A percentile compares a stretch with the other conserved stretches of the same genome.
Evolutionary conservation across 768 basidiomycete genomes (phyloP).

Genomic region (Solioccasus polychromus): DNA sequence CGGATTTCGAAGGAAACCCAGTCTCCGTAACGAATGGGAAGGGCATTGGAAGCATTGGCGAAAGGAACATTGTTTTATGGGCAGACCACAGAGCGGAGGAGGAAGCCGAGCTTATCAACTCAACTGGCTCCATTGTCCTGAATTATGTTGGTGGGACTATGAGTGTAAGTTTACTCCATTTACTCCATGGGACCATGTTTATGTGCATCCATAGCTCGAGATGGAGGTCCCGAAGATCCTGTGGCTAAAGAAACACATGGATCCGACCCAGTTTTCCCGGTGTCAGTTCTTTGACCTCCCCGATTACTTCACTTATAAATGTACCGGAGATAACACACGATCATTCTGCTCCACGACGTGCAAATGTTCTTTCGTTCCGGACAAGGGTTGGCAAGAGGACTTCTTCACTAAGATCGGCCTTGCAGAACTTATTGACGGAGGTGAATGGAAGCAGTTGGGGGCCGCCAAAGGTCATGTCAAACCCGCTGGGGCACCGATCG

Average conservation of each 20-base stretch:
- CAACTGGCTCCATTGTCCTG: slow-evolving; percentile 77
- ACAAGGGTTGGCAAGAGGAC: slow-evolving; percentile 82
- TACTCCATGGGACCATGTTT: slow-evolving; percentile 1
- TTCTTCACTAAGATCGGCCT: slow-evolving; percentile 89
- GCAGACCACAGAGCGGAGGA: slow-evolving; percentile 93
- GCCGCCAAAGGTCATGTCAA: slow-evolving; percentile 60
- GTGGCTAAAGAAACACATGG: slow-evolving; percentile 93
- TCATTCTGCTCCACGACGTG: slow-evolving; percentile 94
- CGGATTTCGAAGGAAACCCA: slow-evolving; percentile 69
- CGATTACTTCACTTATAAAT: slow-evolving; percentile 94
- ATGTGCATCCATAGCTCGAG: slow-evolving; percentile 60
- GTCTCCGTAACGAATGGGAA: slow-evolving; percentile 71
- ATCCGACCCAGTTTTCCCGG: slow-evolving; percentile 58
- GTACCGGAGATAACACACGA: slow-evolving; percentile 67
- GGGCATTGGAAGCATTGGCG: slow-evolving; percentile 50
- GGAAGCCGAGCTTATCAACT: slow-evolving; percentile 89
- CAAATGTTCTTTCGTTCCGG: slow-evolving; percentile 92
- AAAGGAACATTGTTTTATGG: slow-evolving; percentile 91
- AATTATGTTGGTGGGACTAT: slow-evolving; percentile 96
- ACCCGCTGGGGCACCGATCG: slow-evolving; percentile 83
- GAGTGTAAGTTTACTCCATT: slow-evolving; percentile 56
- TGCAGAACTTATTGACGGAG: slow-evolving; percentile 59
- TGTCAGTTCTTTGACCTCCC: slow-evolving; percentile 91
- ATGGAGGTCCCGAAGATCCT: slow-evolving; percentile 99
- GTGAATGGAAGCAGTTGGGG: slow-evolving; percentile 71